phyloP scores from a whole-genome alignment of 768 basidiomycete species.

The Sarcodon aspratus region DNA sequence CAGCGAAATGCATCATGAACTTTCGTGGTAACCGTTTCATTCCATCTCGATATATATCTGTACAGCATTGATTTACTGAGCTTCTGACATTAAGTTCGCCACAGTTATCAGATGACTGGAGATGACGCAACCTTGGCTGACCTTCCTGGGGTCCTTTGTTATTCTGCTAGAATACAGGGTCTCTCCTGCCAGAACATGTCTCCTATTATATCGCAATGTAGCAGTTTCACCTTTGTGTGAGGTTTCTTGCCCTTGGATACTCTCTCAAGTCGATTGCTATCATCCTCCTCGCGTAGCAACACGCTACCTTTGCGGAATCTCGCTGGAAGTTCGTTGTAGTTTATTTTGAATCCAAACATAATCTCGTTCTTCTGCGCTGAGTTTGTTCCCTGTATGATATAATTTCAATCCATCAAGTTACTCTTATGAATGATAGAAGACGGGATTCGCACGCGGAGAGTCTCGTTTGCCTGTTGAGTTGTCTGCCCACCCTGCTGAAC shows the following conservation, averaged over 20 bases:
- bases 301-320: slow-evolving; percentile 82
- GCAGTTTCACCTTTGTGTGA: slow-evolving; percentile 37
- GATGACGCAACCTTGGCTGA: not conserved
- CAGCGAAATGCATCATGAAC: too few relatives aligned
- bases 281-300: slow-evolving; percentile 56
- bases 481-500: slow-evolving; percentile 74
- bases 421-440: not conserved
- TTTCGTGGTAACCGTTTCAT: too few relatives aligned
- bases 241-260: slow-evolving; percentile 22
- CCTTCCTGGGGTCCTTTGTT: slow-evolving; percentile 2
- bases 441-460: slow-evolving; percentile 44
- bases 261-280: slow-evolving; percentile 2
- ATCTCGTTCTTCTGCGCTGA: slow-evolving; percentile 90
- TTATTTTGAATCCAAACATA: slow-evolving; percentile 75
- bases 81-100: not conserved
- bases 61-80: not conserved
- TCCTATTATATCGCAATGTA: slow-evolving; percentile 79
- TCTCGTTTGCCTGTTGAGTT: slow-evolving; percentile 71
- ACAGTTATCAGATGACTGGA: not conserved
- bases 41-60: too few relatives aligned
- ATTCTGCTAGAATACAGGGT: slow-evolving; percentile 37
- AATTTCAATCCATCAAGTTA: not conserved
- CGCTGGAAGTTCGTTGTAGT: slow-evolving; percentile 70
- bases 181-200: slow-evolving; percentile 70
- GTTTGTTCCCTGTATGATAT: slow-evolving; percentile 67